A percentile compares a stretch with the other conserved stretches of the same genome.
Conservation (phyloP, 1,284 basidiomycete species). For the Schizopora paradoxa region DNA sequence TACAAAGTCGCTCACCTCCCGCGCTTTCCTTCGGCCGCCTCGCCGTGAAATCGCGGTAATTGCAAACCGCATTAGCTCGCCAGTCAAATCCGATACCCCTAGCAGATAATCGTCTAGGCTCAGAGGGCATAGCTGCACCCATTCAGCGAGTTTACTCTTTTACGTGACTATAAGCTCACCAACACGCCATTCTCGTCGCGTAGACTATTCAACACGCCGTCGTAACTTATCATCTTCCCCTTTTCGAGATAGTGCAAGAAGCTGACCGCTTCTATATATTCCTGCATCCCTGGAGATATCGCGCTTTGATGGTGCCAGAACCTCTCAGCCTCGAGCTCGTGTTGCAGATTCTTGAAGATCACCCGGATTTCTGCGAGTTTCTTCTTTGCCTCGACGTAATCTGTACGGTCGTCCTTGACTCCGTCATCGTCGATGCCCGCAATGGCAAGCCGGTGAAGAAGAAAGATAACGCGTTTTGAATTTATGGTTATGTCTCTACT, state of each 20-base stretch:
- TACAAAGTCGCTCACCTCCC: slow-evolving; percentile 72
- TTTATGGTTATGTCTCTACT: slow-evolving; percentile 85
- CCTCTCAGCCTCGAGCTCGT: slow-evolving; percentile 61
- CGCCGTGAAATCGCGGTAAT: slow-evolving; percentile 71
- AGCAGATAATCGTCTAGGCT: slow-evolving; percentile 83
- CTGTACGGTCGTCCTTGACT: slow-evolving; percentile 22
- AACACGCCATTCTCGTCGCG: slow-evolving; percentile 48
- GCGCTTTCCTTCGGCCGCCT: slow-evolving; percentile 67
- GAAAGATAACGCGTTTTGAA: slow-evolving; percentile 95
- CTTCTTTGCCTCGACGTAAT: slow-evolving; percentile 13
- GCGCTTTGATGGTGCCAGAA: slow-evolving; percentile 81
- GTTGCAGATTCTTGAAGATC: slow-evolving; percentile 58
- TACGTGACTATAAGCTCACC: slow-evolving; percentile 7
- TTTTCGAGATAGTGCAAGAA: slow-evolving; percentile 86
- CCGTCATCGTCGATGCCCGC: slow-evolving; percentile 38
- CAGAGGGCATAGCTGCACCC: slow-evolving; percentile 58
- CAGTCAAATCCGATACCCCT: slow-evolving; percentile 90
- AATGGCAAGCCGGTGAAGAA: slow-evolving; percentile 75
- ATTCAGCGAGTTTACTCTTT: slow-evolving; percentile 1
- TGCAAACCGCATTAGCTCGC: slow-evolving; percentile 95
- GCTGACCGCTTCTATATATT: slow-evolving; percentile 91
- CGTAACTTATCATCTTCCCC: slow-evolving; percentile 62
- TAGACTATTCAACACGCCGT: slow-evolving; percentile 63
- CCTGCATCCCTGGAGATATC: slow-evolving; percentile 77
- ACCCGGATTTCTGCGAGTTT: slow-evolving; percentile 70